phyloP scores from a whole-genome alignment of 2,329 filamentous ascomycete species.

The Ramichloridium luteum region DNA sequence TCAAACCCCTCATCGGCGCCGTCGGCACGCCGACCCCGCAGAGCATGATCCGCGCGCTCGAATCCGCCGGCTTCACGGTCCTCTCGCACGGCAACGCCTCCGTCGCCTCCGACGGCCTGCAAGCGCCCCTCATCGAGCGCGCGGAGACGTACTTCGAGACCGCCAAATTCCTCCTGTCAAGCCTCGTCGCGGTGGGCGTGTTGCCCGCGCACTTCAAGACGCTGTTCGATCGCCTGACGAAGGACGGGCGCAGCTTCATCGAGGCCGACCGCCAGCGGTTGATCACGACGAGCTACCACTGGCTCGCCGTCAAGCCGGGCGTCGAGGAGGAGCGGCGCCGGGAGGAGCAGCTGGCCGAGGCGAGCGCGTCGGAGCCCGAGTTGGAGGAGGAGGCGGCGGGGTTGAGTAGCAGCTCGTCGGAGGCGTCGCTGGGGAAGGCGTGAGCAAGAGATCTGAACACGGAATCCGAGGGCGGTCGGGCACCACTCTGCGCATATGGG shows the following conservation, averaged over 20 bases:
- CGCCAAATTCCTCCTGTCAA: conserved; percentile 7
- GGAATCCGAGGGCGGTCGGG: too few relatives aligned
- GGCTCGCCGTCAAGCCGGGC: conserved; percentile 22
- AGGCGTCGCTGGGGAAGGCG: too few relatives aligned
- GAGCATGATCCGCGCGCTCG: conserved; percentile 12
- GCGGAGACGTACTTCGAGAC: conserved; percentile 18
- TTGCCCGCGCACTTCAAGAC: conserved; percentile 19
- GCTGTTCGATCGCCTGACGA: conserved; percentile 18
- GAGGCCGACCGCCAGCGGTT: conserved; percentile 17
- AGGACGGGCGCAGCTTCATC: conserved; percentile 19
- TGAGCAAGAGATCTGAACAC: too few relatives aligned
- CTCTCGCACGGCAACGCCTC: conserved; percentile 15
- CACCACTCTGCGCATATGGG: too few relatives aligned
- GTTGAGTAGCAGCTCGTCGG: too few relatives aligned
- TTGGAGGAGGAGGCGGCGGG: background rate
- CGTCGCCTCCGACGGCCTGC: conserved; percentile 16
- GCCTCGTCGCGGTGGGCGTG: conserved; percentile 15
- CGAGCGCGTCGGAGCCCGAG: background rate
- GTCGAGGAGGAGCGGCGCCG: background rate
- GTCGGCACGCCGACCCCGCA: conserved; percentile 20
- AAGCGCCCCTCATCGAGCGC: conserved; percentile 18
- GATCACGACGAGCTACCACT: conserved; percentile 20
- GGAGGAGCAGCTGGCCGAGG: background rate
- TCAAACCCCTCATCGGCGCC: conserved; percentile 22
- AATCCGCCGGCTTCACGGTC: conserved; percentile 16